A percentile compares a stretch with the other conserved stretches of the same genome.
phyloP scores from a whole-genome alignment of 768 basidiomycete genomes.

The Leccinum uliginosum region DNA sequence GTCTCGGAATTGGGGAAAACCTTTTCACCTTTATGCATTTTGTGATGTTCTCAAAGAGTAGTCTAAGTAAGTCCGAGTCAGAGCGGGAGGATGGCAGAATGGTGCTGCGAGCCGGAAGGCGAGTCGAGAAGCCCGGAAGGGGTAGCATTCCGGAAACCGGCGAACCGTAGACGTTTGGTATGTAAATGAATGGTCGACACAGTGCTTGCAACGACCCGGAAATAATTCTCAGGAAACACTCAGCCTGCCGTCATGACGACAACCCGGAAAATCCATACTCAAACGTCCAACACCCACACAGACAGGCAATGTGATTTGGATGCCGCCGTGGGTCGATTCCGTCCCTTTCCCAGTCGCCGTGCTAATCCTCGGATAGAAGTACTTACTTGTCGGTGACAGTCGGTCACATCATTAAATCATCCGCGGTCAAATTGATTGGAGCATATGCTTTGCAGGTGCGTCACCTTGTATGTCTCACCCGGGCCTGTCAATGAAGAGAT shows the following conservation, averaged over 20 bases:
- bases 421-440: constrained; percentile 59
- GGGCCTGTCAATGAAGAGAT: background rate
- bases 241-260: constrained; percentile 15
- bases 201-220: no score
- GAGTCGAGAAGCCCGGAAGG: no score
- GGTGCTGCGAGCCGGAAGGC: no score
- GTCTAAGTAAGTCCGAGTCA: no score
- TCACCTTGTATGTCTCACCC: background rate
- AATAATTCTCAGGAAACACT: background rate
- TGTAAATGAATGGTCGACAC: no score
- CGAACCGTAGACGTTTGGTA: no score
- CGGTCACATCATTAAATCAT: constrained; percentile 77
- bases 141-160: no score
- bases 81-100: no score
- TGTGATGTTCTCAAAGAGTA: no score
- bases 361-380: constrained; percentile 41
- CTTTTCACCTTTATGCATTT: no score
- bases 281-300: constrained; percentile 70
- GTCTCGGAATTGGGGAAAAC: background rate
- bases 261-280: constrained; percentile 68
- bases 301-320: constrained; percentile 52
- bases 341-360: background rate
- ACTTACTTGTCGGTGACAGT: no score
- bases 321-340: constrained; percentile 27
- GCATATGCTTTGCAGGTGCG: constrained; percentile 39